Evolutionary conservation across 2,329 filamentous ascomycete genomes (phyloP).

Genomic region (Hymenotorrendiella dingleyae): DNA sequence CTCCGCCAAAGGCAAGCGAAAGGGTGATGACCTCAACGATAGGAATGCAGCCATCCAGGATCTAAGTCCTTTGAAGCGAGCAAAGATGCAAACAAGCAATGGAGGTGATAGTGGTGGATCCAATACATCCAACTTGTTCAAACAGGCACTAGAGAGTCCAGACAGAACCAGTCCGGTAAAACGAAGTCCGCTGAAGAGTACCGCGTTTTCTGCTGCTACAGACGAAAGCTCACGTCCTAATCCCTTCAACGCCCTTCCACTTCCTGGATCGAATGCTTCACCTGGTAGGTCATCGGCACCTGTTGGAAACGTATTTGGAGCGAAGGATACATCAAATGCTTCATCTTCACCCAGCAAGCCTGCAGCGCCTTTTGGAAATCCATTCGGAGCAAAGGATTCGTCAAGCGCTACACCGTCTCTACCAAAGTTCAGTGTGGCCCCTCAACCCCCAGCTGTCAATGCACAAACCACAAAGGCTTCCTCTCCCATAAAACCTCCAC

Average conservation of each 20-base stretch:
- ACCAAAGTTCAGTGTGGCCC: no score
- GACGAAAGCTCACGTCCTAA: slow-evolving; percentile 22
- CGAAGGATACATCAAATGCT: no score
- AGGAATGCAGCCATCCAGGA: slow-evolving; percentile 15
- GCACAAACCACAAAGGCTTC: no score
- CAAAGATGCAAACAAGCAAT: slow-evolving; percentile 17
- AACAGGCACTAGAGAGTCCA: slow-evolving; percentile 26
- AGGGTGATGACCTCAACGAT: slow-evolving; percentile 27
- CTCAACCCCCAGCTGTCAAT: no score
- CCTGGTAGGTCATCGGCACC: no score
- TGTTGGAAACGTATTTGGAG: no score
- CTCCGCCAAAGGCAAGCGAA: slow-evolving; percentile 26
- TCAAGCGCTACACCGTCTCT: no score
- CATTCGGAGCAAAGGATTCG: no score
- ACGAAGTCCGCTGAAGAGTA: slow-evolving; percentile 10
- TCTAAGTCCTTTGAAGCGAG: slow-evolving; percentile 15
- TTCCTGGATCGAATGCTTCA: slow-evolving; percentile 15
- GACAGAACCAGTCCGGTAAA: slow-evolving; percentile 19
- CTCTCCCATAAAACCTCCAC: neutral
- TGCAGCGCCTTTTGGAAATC: no score
- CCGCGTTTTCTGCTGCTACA: slow-evolving; percentile 5
- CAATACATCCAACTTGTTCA: slow-evolving; percentile 29
- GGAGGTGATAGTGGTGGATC: slow-evolving; percentile 18
- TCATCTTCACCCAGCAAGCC: no score
- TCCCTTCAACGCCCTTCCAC: slow-evolving; percentile 23